phyloP scores from a whole-genome alignment of 106 monocot genomes.

The Hemerocallis citrina region DNA sequence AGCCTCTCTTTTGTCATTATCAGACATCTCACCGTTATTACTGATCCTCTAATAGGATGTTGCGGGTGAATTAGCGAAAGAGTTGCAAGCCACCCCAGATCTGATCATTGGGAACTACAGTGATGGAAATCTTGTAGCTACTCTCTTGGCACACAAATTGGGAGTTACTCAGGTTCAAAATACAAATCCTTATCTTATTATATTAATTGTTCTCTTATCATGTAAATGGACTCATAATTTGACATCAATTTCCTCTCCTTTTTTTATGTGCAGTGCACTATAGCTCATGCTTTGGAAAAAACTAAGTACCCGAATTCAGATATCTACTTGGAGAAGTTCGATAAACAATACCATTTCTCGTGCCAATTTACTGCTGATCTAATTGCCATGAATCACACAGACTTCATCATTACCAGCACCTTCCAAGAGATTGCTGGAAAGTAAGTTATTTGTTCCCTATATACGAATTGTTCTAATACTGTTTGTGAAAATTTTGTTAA shows the following conservation, averaged over 20 bases:
- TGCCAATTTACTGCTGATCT: conserved; percentile 62
- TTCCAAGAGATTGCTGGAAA: conserved; percentile 35
- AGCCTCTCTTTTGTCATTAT: background rate
- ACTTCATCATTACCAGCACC: conserved; percentile 49
- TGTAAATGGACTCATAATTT: background rate
- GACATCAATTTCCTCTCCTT: background rate
- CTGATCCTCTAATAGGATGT: conserved; percentile 11
- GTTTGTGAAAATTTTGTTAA: background rate
- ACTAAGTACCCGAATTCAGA: conserved; percentile 69
- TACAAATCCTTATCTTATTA: background rate
- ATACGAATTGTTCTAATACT: background rate
- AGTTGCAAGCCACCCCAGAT: conserved; percentile 23
- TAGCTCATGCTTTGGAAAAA: conserved; percentile 33
- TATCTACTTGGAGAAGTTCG: conserved; percentile 62
- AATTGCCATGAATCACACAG: conserved; percentile 83
- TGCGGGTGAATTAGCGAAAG: conserved; percentile 14
- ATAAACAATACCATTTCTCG: conserved; percentile 49
- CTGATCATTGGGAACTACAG: conserved; percentile 34
- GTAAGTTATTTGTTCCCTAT: background rate
- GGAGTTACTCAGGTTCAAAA: conserved; percentile 27
- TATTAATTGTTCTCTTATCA: no score
- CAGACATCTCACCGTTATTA: background rate
- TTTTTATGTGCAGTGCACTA: conserved; percentile 16
- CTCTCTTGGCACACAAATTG: conserved; percentile 19
- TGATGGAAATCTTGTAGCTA: conserved; percentile 28